Percentiles rank a stretch among this genome's conserved stretches.
Evolutionary conservation across 768 basidiomycete species (phyloP).

Genomic region (Lactarius sanguifluus): DNA sequence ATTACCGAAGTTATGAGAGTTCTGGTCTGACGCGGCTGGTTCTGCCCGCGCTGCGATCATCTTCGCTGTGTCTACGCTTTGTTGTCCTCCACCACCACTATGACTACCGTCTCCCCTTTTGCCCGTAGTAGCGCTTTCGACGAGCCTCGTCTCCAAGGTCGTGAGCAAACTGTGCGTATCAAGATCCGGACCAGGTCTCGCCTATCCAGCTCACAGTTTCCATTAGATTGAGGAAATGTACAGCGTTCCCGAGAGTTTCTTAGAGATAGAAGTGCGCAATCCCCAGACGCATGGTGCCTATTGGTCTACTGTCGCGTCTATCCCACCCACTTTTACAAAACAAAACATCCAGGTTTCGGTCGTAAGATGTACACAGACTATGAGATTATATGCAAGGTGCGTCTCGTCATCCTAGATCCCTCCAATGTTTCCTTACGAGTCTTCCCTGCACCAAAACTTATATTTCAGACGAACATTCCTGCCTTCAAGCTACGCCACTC

Average conservation of each 20-base stretch:
- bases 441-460: not conserved
- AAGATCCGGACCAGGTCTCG: not conserved
- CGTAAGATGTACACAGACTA: conserved; percentile 99
- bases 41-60: not conserved
- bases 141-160: conserved; percentile 38
- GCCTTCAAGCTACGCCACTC: conserved; percentile 90
- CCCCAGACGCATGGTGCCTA: conserved; percentile 91
- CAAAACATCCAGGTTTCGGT: conserved; percentile 67
- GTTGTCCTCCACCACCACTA: conserved; percentile 22
- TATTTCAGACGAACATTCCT: conserved; percentile 89
- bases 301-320: not conserved
- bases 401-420: conserved; percentile 27
- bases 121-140: conserved; percentile 43
- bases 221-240: conserved; percentile 97
- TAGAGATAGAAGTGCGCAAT: conserved; percentile 96
- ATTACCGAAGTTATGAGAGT: not conserved
- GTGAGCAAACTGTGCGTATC: conserved; percentile 42
- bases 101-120: conserved; percentile 45
- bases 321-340: not conserved
- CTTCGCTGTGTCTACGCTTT: not conserved
- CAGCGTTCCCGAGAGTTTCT: conserved; percentile 91
- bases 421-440: not conserved
- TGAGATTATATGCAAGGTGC: conserved; percentile 94
- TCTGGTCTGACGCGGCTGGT: not conserved
- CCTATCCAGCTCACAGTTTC: conserved; percentile 4